These are phyloP conservation scores for Lycium barbarum DNA, from an alignment of 257 asterid genomes.

Conservation along the genomic window DNA sequence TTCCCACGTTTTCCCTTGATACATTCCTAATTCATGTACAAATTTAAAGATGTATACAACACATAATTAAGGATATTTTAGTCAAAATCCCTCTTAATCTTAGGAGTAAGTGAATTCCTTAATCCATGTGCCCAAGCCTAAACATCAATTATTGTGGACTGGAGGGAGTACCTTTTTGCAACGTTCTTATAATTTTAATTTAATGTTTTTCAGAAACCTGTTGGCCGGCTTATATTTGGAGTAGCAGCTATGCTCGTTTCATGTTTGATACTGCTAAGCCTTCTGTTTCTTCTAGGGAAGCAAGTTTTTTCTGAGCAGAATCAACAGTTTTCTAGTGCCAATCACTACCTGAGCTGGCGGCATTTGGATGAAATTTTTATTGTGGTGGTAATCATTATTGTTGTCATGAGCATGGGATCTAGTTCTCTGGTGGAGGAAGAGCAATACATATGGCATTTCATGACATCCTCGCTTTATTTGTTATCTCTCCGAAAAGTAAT, in stretches of 20 bases:
- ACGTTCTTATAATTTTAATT: constrained; percentile 27
- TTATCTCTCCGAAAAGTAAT: constrained; percentile 67
- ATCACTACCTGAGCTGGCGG: constrained; percentile 45
- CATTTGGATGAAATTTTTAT: constrained; percentile 63
- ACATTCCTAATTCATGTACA: too few species aligned
- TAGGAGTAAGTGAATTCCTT: too few species aligned
- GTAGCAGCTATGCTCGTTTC: constrained; percentile 71
- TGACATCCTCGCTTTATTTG: constrained; percentile 69
- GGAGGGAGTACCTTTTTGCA: not conserved
- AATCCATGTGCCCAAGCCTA: too few species aligned
- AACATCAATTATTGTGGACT: too few species aligned
- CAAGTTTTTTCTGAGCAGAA: constrained; percentile 46
- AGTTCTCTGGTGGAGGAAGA: constrained; percentile 97
- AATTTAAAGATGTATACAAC: too few species aligned
- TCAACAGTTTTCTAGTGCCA: constrained; percentile 32
- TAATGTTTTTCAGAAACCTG: constrained; percentile 66
- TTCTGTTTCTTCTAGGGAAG: constrained; percentile 51
- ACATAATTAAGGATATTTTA: too few species aligned
- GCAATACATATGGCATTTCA: constrained; percentile 86
- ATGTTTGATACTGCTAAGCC: constrained; percentile 57
- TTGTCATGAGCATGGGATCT: constrained; percentile 84
- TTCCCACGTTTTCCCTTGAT: too few species aligned
- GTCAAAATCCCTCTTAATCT: too few species aligned
- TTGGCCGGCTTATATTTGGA: constrained; percentile 66
- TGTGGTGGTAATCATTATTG: constrained; percentile 49